These are phyloP conservation scores for Cryptosporidium sp. DNA, from an alignment of 169 alveolate genomes.

Conservation along the genomic window DNA sequence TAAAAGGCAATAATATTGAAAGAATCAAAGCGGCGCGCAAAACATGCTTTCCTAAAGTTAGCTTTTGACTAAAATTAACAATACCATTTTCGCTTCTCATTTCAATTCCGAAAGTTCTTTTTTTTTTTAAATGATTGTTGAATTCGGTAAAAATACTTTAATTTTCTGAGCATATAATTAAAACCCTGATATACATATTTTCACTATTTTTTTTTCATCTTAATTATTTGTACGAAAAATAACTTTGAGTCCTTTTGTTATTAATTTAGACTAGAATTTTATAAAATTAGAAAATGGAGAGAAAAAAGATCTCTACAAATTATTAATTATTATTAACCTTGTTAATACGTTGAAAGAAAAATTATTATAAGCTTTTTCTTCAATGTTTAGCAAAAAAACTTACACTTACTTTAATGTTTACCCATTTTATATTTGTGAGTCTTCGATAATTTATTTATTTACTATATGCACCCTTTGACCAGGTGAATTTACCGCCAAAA, in stretches of 20 bases:
- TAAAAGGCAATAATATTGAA: constrained; percentile 13
- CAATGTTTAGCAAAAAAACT: neutral
- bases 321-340: too few relatives aligned
- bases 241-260: neutral
- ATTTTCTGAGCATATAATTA: neutral
- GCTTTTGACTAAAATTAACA: neutral
- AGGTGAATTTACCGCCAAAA: constrained; percentile 19
- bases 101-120: constrained; percentile 1
- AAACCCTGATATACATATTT: neutral
- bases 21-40: constrained; percentile 37
- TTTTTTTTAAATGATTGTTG: too few relatives aligned
- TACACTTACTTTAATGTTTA: neutral
- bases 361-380: neutral
- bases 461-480: constrained; percentile 62
- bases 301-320: neutral
- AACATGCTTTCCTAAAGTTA: constrained; percentile 18
- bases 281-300: too few relatives aligned
- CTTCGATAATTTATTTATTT: neutral
- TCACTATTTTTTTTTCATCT: neutral
- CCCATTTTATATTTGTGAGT: constrained; percentile 4
- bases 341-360: too few relatives aligned
- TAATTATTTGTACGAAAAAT: too few relatives aligned
- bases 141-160: too few relatives aligned
- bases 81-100: constrained; percentile 33
- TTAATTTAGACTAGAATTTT: neutral